Evolutionary conservation across 2,329 filamentous ascomycete species (phyloP).

Genomic region (Didymella glomerata): DNA sequence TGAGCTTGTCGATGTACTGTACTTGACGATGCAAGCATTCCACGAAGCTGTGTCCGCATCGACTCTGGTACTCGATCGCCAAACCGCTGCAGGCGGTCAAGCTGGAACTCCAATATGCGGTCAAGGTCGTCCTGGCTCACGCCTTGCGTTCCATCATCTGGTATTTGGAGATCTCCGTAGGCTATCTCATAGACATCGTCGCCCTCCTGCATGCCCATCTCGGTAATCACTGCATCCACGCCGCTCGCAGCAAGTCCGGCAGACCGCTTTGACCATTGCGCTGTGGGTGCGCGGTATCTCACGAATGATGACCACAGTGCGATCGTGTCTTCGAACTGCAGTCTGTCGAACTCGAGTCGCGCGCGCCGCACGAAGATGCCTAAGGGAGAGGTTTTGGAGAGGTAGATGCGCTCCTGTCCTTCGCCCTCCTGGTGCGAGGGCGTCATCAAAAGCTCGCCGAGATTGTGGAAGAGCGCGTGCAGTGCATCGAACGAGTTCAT

Average conservation of each 20-base stretch:
- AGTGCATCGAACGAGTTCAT: constrained; percentile 83
- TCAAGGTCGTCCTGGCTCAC: constrained; percentile 84
- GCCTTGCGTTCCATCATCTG: constrained; percentile 50
- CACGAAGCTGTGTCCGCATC: constrained; percentile 74
- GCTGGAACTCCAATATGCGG: constrained; percentile 83
- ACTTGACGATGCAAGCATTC: constrained; percentile 71
- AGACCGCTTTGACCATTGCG: constrained; percentile 63
- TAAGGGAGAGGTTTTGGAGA: constrained; percentile 79
- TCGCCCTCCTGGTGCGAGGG: constrained; percentile 27
- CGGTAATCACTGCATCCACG: constrained; percentile 69
- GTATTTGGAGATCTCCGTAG: constrained; percentile 59
- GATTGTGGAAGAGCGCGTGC: constrained; percentile 75
- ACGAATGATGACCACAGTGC: constrained; percentile 85
- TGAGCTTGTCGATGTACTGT: constrained; percentile 77
- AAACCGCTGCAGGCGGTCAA: constrained; percentile 86
- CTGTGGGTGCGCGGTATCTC: constrained; percentile 79
- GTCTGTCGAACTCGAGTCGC: constrained; percentile 78
- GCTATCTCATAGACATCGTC: constrained; percentile 60
- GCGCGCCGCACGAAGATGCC: constrained; percentile 81
- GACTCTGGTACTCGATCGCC: constrained; percentile 80
- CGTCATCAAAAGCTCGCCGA: constrained; percentile 67
- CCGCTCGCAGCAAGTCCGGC: constrained; percentile 40
- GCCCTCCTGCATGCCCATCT: constrained; percentile 63
- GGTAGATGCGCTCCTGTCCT: constrained; percentile 59
- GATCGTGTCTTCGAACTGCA: constrained; percentile 81